phyloP scores from a whole-genome alignment of 495 filamentous ascomycete species.

The Penicillium soppii region DNA sequence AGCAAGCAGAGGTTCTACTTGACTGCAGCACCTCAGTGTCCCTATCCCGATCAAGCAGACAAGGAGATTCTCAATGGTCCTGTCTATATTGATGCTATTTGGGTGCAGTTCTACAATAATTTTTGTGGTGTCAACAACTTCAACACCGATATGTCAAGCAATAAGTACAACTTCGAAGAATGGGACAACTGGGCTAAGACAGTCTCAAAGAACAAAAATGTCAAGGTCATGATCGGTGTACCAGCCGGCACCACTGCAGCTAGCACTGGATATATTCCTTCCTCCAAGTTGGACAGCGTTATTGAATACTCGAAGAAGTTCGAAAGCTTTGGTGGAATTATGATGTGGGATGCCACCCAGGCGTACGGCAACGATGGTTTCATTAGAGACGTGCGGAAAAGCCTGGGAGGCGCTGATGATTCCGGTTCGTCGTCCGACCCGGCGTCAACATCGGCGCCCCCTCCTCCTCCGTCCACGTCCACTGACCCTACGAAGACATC shows the following conservation, averaged over 20 bases:
- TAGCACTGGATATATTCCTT: conserved; percentile 56
- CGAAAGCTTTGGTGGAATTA: conserved; percentile 65
- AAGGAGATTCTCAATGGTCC: conserved; percentile 53
- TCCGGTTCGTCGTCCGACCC: conserved; percentile 32
- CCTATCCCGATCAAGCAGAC: conserved; percentile 61
- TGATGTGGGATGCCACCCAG: conserved; percentile 71
- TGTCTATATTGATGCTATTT: conserved; percentile 62
- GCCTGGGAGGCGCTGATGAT: conserved; percentile 23
- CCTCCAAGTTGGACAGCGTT: conserved; percentile 43
- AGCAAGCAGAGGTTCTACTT: conserved; percentile 56
- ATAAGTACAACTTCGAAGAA: conserved; percentile 64
- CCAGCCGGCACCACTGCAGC: conserved; percentile 59
- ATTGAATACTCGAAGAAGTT: conserved; percentile 53
- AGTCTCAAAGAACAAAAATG: conserved; percentile 57
- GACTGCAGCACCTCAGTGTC: conserved; percentile 67
- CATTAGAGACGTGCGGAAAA: conserved; percentile 40
- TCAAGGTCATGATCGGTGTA: conserved; percentile 66
- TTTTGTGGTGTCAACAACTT: conserved; percentile 61
- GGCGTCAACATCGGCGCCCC: conserved; percentile 27
- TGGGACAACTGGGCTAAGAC: conserved; percentile 74
- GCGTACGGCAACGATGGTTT: conserved; percentile 59
- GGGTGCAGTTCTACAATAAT: conserved; percentile 77
- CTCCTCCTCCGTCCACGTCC: conserved; percentile 23
- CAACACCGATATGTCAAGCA: conserved; percentile 44
- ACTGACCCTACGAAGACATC: conserved; percentile 30